These are phyloP conservation scores for Colletotrichum salicis DNA, from an alignment of 2,329 filamentous ascomycete genomes.

Conservation along the genomic window DNA sequence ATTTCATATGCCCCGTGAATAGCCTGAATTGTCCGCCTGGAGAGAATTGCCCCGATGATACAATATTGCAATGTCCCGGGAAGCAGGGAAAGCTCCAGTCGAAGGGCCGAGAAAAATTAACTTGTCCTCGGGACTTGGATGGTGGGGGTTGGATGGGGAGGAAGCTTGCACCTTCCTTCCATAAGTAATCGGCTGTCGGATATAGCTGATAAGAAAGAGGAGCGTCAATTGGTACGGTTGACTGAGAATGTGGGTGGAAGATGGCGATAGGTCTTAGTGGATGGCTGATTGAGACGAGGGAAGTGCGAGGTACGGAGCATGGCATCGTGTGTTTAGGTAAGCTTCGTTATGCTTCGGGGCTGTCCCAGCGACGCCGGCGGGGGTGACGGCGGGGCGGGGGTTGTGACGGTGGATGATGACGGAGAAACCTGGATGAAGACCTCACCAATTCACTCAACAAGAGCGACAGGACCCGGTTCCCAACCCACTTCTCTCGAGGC, in stretches of 20 bases:
- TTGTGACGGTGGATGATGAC: conserved; percentile 11
- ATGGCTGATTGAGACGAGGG: conserved; percentile 6
- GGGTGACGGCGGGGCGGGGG: background rate
- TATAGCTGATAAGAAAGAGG: conserved; percentile 16
- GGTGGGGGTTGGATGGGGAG: background rate
- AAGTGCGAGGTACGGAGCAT: background rate
- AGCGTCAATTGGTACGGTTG: conserved; percentile 20
- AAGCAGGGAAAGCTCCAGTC: background rate
- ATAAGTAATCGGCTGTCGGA: conserved; percentile 18
- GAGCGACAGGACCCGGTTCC: background rate
- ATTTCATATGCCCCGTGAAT: background rate
- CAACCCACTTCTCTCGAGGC: background rate
- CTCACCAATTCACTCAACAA: background rate
- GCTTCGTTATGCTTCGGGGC: background rate
- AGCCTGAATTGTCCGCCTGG: background rate
- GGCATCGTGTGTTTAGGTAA: conserved; percentile 26
- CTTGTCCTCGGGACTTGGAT: conserved; percentile 7
- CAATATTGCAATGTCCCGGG: background rate
- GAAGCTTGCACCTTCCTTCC: background rate
- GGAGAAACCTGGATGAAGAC: conserved; percentile 18
- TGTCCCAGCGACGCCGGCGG: background rate
- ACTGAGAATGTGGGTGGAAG: background rate
- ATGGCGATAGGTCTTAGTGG: conserved; percentile 27
- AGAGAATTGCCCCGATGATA: conserved; percentile 4
- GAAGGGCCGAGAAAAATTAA: conserved; percentile 8